phyloP scores from a whole-genome alignment of 1,284 basidiomycete genomes.

The Boletus holoroseus region DNA sequence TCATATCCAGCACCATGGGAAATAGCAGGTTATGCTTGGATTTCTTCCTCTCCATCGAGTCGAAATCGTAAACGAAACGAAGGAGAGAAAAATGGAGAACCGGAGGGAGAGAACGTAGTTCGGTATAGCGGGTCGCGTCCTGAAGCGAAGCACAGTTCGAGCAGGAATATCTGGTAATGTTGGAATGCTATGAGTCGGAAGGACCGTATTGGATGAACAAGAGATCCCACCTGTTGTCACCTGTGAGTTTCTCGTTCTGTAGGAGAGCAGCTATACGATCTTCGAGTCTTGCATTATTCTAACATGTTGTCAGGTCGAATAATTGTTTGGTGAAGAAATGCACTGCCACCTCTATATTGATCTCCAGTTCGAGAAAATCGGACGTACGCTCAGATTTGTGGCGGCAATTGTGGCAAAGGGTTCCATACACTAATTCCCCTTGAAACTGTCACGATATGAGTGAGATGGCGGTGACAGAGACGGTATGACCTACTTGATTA shows the following conservation, averaged over 20 bases:
- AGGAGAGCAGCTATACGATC: conserved; percentile 61
- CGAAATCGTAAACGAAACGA: conserved; percentile 82
- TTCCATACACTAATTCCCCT: conserved; percentile 76
- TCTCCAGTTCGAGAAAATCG: conserved; percentile 80
- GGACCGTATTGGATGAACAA: background rate
- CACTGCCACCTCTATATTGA: conserved; percentile 58
- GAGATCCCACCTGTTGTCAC: conserved; percentile 65
- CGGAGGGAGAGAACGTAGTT: conserved; percentile 68
- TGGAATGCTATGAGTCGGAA: background rate
- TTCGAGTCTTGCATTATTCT: conserved; percentile 71
- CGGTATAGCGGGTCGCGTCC: conserved; percentile 71
- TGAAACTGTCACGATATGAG: conserved; percentile 58
- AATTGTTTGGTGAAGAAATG: background rate
- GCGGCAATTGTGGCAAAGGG: conserved; percentile 65
- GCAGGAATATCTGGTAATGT: conserved; percentile 64
- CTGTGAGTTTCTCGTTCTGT: conserved; percentile 65
- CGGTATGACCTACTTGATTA: conserved; percentile 49
- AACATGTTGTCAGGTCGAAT: conserved; percentile 4
- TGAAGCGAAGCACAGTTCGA: conserved; percentile 63
- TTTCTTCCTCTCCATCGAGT: conserved; percentile 75
- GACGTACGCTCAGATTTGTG: conserved; percentile 60
- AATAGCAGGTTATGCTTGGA: conserved; percentile 74
- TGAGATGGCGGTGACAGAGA: background rate
- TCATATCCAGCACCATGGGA: conserved; percentile 72
- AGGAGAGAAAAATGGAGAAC: conserved; percentile 85